Base-by-base conservation (phyloP, 2,329 filamentous ascomycete genomes). In the Colletotrichum camelliae region DNA sequence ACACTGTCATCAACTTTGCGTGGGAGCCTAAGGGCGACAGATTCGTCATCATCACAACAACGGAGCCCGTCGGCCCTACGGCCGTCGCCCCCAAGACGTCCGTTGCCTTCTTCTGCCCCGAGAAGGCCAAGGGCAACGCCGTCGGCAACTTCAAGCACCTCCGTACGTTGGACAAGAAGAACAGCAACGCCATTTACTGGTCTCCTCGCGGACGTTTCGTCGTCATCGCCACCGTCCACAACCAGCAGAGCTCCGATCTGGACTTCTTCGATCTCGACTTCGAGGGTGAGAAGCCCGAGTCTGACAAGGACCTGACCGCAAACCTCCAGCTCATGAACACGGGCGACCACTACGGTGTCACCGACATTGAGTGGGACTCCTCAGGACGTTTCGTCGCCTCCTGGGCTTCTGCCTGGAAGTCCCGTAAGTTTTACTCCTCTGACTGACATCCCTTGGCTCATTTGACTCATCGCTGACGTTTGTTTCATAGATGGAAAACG, bases 181-280 rank as follows among this genome's bases (percentile, higher is more conserved):
- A 97, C 88, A 98, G 94, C 91, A 99, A 99, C 83, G 96, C 95
- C 79, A 99, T 99, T 83, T 98, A 98, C 92, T 99, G 97, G 97
- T 98, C 96, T 24, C 97, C 97, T 29, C 95, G 94, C 85, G 97
- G 97, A 70, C 94, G 97, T 65, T 99, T 99, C 82, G 96, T 98
- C 48, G 93, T 98, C 62, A 93, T 99, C 71, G 97, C 96, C 70
- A 97, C 97, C 13, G 95, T 99, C 69, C 93, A 95, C 86, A 98
- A 96, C 81, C 93, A 96, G 83, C 95, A 98, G 86, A 96, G 93
- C 87, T 98, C 95, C 78, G 97, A 99, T 78, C 92, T 99, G 76
- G 97, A 99, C 84, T 99, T 99, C 88, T 98, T 93, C 89, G 97
- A 99, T 83, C 91, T 98, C 80, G 97, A 98, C 87, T 99, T 98